Conservation (phyloP, 805 yeast genomes). For the Hanseniaspora hatyaiensis region DNA sequence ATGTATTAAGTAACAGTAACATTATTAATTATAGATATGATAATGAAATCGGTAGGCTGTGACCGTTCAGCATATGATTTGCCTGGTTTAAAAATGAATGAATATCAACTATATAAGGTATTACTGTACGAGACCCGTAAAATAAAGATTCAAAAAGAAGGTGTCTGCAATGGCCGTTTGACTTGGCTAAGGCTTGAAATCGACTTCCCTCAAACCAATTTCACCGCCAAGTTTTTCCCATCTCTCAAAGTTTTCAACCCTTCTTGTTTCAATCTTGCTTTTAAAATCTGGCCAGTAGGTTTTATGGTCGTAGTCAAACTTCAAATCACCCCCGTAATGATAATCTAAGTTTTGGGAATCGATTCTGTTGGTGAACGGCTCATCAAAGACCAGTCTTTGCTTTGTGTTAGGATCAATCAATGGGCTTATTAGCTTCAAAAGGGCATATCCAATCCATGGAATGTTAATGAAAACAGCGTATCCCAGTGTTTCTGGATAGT, state of each 20-base stretch:
- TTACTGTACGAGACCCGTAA: too few species aligned
- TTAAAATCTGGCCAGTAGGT: conserved; percentile 44
- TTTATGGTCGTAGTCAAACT: conserved; percentile 43
- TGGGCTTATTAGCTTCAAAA: conserved; percentile 45
- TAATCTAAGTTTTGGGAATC: conserved; percentile 43
- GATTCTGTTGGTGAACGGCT: conserved; percentile 44
- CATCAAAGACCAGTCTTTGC: conserved; percentile 46
- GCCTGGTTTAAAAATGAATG: too few species aligned
- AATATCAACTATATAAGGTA: neutral
- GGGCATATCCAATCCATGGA: conserved; percentile 47
- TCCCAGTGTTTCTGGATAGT: conserved; percentile 49
- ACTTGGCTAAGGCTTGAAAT: conserved; percentile 31
- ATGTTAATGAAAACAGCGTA: conserved; percentile 43
- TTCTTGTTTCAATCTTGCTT: conserved; percentile 33
- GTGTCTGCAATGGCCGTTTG: too few species aligned
- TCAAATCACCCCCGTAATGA: conserved; percentile 37
- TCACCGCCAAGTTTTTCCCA: conserved; percentile 33
- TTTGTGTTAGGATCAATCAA: conserved; percentile 49
- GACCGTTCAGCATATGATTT: too few species aligned
- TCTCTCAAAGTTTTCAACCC: conserved; percentile 31
- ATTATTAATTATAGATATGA: too few species aligned
- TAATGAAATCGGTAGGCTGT: too few species aligned
- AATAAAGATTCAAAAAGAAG: too few species aligned
- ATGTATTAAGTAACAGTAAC: too few species aligned
- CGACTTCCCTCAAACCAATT: conserved; percentile 47